phyloP scores from a whole-genome alignment of 2,329 filamentous ascomycete species.

The Emergomyces orientalis region DNA sequence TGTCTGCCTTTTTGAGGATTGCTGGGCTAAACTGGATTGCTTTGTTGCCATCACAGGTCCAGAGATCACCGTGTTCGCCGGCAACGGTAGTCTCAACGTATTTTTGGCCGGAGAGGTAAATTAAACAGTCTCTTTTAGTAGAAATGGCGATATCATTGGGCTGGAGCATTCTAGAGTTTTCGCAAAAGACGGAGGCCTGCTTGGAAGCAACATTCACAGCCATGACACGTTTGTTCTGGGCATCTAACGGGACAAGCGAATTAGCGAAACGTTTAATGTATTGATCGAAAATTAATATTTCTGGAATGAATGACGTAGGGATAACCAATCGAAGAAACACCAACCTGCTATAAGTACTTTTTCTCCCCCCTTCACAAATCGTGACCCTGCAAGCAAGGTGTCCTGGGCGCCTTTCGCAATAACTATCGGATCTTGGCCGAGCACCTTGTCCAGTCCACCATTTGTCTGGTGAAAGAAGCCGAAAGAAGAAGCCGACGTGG shows the following conservation, averaged over 20 bases:
- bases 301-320: not conserved
- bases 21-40: conserved; percentile 3
- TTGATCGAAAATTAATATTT: not conserved
- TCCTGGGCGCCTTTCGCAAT: not conserved
- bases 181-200: conserved; percentile 1
- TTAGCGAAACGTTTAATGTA: not conserved
- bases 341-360: conserved; percentile 2
- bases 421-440: not conserved
- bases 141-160: conserved; percentile 7
- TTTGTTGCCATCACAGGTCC: conserved; percentile 4
- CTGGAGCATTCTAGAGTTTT: conserved; percentile 4
- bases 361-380: not conserved
- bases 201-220: not conserved
- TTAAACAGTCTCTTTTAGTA: not conserved
- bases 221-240: conserved; percentile 5
- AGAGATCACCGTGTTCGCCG: conserved; percentile 4
- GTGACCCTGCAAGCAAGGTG: conserved; percentile 4
- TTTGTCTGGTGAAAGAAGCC: not conserved
- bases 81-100: not conserved
- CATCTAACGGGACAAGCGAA: not conserved
- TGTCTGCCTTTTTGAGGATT: conserved; percentile 5
- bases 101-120: conserved; percentile 8
- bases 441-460: not conserved
- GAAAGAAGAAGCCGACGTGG: not conserved
- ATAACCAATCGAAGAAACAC: not conserved